These are phyloP conservation scores for Ustilago hordei DNA, from an alignment of 1,284 basidiomycete species.

Conservation along the genomic window DNA sequence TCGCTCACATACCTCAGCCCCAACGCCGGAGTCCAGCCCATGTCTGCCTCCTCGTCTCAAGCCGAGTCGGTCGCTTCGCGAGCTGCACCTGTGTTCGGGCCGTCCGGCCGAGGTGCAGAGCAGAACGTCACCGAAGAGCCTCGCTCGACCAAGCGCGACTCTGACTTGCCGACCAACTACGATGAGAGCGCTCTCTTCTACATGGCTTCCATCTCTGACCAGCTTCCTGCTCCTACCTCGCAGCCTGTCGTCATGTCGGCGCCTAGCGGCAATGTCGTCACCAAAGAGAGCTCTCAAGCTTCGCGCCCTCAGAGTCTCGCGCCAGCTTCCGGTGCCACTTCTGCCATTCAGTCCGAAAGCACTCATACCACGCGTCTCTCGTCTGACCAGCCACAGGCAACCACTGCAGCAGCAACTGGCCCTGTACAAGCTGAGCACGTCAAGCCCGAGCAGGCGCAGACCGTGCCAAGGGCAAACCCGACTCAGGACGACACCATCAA, in stretches of 20 bases:
- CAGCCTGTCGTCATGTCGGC: conserved; percentile 41
- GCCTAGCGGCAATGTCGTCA: conserved; percentile 24
- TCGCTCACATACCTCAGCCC: conserved; percentile 36
- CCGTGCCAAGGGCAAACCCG: conserved; percentile 7
- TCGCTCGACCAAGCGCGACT: conserved; percentile 33
- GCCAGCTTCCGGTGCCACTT: conserved; percentile 33
- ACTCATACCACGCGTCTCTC: conserved; percentile 40
- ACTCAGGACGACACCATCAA: conserved; percentile 48
- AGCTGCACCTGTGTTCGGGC: conserved; percentile 33
- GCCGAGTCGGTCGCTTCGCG: conserved; percentile 11
- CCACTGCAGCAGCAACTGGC: background rate
- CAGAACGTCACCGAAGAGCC: conserved; percentile 24
- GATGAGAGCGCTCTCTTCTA: conserved; percentile 65
- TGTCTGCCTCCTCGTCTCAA: conserved; percentile 13
- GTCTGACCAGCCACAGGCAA: conserved; percentile 27
- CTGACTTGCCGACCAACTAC: conserved; percentile 47
- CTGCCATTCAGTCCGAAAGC: conserved; percentile 39
- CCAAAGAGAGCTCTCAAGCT: conserved; percentile 38
- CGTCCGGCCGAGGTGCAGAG: conserved; percentile 48
- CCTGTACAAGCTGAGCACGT: conserved; percentile 6
- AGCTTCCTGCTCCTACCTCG: conserved; percentile 51
- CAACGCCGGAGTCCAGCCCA: conserved; percentile 15
- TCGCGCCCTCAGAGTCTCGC: conserved; percentile 46
- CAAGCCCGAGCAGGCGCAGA: conserved; percentile 11
- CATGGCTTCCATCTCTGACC: conserved; percentile 62